A percentile compares a stretch with the other conserved stretches of the same genome.
Evolutionary conservation across 305 asterid genomes (phyloP).

Genomic region (Fraxinus nigra): DNA sequence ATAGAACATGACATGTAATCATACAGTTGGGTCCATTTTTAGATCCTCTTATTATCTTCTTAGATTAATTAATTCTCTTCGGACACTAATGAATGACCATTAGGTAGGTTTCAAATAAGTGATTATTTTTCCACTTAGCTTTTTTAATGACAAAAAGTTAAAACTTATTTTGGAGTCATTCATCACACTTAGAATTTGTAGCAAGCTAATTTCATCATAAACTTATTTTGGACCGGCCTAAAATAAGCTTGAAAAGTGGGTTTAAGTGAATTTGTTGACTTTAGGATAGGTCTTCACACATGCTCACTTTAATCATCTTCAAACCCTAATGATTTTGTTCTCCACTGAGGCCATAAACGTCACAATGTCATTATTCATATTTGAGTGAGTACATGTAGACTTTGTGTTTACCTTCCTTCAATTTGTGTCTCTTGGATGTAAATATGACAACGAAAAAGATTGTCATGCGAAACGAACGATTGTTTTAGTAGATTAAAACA

Average conservation of each 20-base stretch:
- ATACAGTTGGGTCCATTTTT: conserved; percentile 36
- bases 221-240: not conserved
- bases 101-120: conserved; percentile 24
- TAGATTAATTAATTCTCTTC: not conserved
- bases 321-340: conserved; percentile 46
- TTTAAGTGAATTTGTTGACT: conserved; percentile 23
- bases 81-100: not conserved
- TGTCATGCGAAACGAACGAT: not conserved
- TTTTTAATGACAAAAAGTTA: conserved; percentile 25
- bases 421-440: not conserved
- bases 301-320: conserved; percentile 34
- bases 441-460: not conserved
- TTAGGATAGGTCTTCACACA: conserved; percentile 26
- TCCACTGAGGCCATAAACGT: conserved; percentile 33
- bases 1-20: conserved; percentile 36
- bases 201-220: not conserved
- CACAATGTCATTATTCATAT: not conserved
- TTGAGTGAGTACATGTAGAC: not conserved
- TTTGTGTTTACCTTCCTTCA: not conserved
- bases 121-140: conserved; percentile 19
- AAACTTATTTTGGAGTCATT: conserved; percentile 14
- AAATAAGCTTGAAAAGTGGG: not conserved
- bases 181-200: conserved; percentile 2
- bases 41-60: conserved; percentile 12
- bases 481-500: too few relatives aligned